phyloP scores from a whole-genome alignment of 129 eudicot species.

The Flaveria sonorensis region DNA sequence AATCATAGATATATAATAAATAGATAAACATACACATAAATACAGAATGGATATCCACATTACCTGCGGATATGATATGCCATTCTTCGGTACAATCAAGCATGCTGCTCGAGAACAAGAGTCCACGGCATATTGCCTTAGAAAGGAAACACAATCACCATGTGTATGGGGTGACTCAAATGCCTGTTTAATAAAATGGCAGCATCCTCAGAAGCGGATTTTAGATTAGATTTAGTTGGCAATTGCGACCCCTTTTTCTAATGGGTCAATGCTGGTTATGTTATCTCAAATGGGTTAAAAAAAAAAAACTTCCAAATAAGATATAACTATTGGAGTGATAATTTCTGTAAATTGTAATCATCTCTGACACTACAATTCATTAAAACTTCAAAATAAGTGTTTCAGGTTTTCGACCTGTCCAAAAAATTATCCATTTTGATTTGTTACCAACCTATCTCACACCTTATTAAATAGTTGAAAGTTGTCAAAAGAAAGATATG shows the following conservation, averaged over 20 bases:
- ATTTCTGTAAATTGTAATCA: background rate
- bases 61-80: slow-evolving; percentile 98
- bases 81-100: slow-evolving; percentile 76
- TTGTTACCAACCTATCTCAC: background rate
- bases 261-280: slow-evolving; percentile 1
- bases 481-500: background rate
- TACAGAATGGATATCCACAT: background rate
- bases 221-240: background rate
- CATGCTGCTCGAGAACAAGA: slow-evolving; percentile 87
- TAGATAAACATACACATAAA: background rate
- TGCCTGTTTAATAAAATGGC: slow-evolving; percentile 53
- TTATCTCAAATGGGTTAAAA: background rate
- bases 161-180: slow-evolving; percentile 96
- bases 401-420: background rate
- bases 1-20: background rate
- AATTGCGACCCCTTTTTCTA: background rate
- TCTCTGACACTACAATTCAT: background rate
- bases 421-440: background rate
- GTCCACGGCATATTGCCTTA: slow-evolving; percentile 87
- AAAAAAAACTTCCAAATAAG: background rate
- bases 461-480: slow-evolving; percentile 1
- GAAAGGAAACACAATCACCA: slow-evolving; percentile 66
- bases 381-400: background rate
- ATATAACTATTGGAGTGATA: background rate
- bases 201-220: slow-evolving; percentile 16